These are phyloP conservation scores for Candida gorgasii DNA, from an alignment of 805 yeast species.

Conservation along the genomic window DNA sequence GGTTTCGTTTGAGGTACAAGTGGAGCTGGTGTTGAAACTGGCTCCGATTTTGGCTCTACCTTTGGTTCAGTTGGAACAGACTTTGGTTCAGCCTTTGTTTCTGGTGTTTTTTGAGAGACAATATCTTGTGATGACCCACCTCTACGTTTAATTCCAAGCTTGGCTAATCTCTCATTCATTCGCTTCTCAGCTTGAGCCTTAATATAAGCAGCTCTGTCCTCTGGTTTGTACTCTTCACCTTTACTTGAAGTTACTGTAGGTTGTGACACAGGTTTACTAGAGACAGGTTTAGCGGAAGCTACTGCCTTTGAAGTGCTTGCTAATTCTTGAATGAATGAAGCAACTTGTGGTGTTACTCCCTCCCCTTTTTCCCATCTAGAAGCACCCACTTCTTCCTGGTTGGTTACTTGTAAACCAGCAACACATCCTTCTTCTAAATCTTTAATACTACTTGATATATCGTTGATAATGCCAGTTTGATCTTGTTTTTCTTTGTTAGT, in stretches of 20 bases:
- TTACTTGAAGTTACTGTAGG: constrained; percentile 10
- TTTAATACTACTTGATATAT: constrained; percentile 69
- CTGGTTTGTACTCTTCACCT: constrained; percentile 39
- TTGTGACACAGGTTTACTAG: constrained; percentile 11
- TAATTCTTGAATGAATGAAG: constrained; percentile 59
- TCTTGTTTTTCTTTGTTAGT: constrained; percentile 55
- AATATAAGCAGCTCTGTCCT: constrained; percentile 74
- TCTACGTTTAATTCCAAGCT: constrained; percentile 62
- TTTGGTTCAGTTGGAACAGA: not conserved
- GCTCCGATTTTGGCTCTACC: constrained; percentile 4
- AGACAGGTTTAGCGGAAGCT: not conserved
- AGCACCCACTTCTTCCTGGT: constrained; percentile 50
- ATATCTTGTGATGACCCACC: constrained; percentile 9
- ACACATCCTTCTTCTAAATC: constrained; percentile 57
- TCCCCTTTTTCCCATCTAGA: constrained; percentile 81
- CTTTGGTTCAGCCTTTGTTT: not conserved
- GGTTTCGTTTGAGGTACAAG: constrained; percentile 12
- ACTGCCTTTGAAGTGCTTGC: constrained; percentile 14
- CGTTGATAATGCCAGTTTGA: constrained; percentile 63
- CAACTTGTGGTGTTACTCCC: constrained; percentile 67
- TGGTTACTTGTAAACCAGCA: constrained; percentile 40
- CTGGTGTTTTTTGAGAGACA: constrained; percentile 3
- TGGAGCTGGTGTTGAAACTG: constrained; percentile 12
- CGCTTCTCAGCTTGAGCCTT: constrained; percentile 74
- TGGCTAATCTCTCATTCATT: constrained; percentile 85